Conservation (phyloP, 2,329 filamentous ascomycete genomes). For the Monosporascus sp. region DNA sequence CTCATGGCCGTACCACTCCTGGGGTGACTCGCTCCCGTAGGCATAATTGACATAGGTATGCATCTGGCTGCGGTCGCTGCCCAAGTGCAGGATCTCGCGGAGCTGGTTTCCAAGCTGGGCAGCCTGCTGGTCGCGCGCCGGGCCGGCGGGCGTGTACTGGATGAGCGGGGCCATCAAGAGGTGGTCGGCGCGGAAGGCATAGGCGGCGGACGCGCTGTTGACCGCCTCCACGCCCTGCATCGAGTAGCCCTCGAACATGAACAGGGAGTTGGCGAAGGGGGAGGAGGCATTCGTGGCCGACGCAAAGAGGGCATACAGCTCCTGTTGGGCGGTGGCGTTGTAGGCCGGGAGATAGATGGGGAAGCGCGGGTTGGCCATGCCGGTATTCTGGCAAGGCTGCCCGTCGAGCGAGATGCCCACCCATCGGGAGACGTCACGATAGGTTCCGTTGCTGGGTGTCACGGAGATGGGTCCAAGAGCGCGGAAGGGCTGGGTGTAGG, state of each 20-base stretch:
- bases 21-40: conserved; percentile 25
- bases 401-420: conserved; percentile 32
- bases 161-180: conserved; percentile 35
- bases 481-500: conserved; percentile 37
- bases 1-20: conserved; percentile 33
- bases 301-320: conserved; percentile 29
- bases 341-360: conserved; percentile 38
- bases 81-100: conserved; percentile 30
- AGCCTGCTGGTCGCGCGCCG: conserved; percentile 28
- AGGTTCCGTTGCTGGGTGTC: conserved; percentile 32
- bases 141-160: conserved; percentile 28
- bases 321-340: conserved; percentile 24
- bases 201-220: conserved; percentile 33
- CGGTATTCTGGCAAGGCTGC: conserved; percentile 36
- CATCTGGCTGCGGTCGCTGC: conserved; percentile 17
- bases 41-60: conserved; percentile 32
- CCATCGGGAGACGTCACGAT: conserved; percentile 40
- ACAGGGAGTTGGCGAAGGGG: conserved; percentile 35
- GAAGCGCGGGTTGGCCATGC: conserved; percentile 36
- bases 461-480: conserved; percentile 31
- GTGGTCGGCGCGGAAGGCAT: conserved; percentile 39
- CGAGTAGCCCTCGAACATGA: conserved; percentile 54
- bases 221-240: conserved; percentile 36
- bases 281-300: conserved; percentile 18
- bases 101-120: conserved; percentile 31